A percentile compares a stretch with the other conserved stretches of the same genome.
These are phyloP conservation scores for Leccinum truebloodii DNA, from an alignment of 768 basidiomycete genomes.

Conservation along the genomic window DNA sequence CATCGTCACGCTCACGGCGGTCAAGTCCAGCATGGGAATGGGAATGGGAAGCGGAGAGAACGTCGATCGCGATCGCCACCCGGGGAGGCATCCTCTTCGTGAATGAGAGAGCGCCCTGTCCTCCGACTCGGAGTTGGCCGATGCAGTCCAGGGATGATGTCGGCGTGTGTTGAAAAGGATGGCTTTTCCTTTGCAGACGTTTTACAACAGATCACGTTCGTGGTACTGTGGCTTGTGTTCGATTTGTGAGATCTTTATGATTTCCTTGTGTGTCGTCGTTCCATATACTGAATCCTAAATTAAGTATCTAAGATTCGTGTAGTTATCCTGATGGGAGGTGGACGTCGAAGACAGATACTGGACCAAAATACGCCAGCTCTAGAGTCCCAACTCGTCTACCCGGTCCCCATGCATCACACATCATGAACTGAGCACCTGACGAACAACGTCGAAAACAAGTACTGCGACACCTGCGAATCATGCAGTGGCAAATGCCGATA, in stretches of 20 bases:
- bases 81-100: neutral
- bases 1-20: neutral
- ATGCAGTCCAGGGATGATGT: too few relatives aligned
- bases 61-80: neutral
- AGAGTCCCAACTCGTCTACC: neutral
- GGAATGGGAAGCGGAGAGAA: neutral
- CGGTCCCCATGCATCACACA: neutral
- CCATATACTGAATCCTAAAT: too few relatives aligned
- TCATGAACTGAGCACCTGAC: constrained; percentile 59
- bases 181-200: too few relatives aligned
- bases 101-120: neutral
- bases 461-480: constrained; percentile 84
- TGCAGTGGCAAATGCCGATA: constrained; percentile 90
- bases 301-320: too few relatives aligned
- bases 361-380: neutral
- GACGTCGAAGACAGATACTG: neutral
- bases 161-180: too few relatives aligned
- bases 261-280: too few relatives aligned
- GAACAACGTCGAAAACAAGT: constrained; percentile 93
- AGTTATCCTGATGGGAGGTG: too few relatives aligned
- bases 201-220: too few relatives aligned
- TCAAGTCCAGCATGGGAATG: neutral
- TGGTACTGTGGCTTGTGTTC: too few relatives aligned
- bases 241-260: too few relatives aligned
- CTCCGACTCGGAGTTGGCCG: too few relatives aligned